phyloP scores from a whole-genome alignment of 2,329 filamentous ascomycete genomes.

The Volutella citrinella region DNA sequence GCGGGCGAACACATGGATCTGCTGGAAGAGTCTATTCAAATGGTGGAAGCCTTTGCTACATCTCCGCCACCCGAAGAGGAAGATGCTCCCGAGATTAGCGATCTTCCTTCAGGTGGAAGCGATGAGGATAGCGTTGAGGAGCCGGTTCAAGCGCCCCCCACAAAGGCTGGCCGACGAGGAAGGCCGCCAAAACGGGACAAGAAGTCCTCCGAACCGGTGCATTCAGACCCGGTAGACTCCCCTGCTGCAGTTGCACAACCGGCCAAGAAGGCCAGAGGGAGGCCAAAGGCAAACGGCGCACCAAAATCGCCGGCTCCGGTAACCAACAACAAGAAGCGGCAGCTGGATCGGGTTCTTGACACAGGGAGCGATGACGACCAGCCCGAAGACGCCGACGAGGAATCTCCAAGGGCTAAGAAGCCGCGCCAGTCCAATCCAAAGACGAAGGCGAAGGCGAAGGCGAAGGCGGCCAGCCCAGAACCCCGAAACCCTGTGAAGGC shows the following conservation, averaged over 20 bases:
- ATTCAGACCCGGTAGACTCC: neutral
- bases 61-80: constrained; percentile 16
- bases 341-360: constrained; percentile 5
- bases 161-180: neutral
- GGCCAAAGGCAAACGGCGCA: constrained; percentile 16
- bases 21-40: constrained; percentile 42
- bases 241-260: neutral
- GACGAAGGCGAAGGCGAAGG: constrained; percentile 13
- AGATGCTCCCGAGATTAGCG: neutral
- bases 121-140: neutral
- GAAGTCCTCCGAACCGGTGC: neutral
- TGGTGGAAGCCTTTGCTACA: constrained; percentile 34
- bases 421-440: constrained; percentile 22
- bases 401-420: constrained; percentile 23
- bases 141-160: constrained; percentile 7
- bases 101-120: too few relatives aligned
- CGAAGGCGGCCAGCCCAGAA: constrained; percentile 16
- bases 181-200: neutral
- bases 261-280: constrained; percentile 16
- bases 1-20: constrained; percentile 25
- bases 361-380: constrained; percentile 10
- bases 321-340: constrained; percentile 16
- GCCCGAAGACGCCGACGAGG: constrained; percentile 17
- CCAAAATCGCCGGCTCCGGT: constrained; percentile 13
- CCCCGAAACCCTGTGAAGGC: constrained; percentile 14